Base-by-base conservation (phyloP, 768 basidiomycete species). In the Trametes sanguinea region DNA sequence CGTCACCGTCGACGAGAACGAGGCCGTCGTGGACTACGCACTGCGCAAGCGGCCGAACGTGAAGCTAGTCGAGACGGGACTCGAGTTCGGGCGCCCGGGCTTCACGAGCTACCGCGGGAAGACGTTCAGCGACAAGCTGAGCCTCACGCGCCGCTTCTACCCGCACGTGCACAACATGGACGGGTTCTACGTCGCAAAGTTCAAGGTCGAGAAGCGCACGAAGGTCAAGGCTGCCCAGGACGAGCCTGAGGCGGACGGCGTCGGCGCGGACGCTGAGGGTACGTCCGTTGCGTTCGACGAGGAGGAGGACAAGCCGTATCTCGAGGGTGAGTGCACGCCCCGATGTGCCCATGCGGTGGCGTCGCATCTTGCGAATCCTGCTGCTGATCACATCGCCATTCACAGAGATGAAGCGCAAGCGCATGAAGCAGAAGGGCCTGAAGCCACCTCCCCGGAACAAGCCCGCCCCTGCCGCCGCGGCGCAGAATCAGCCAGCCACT, bases 101-200 rank as follows among this genome's bases (percentile, higher is more conserved):
- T 98, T 89, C 76, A 91, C 88, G 35, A 85, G 83, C 62, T 98
- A 88, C 79, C 87, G 94, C 54, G 97, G 96, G 22, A 98, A 95
- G 82, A 83, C 76, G 33, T 98, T 98, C 77, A 81, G 87, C 72
- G 81, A 89, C 37, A 90, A 84, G 65, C 73, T 99, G 69, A 81
- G 78, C 64, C 75, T 96, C 65, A 97, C 97, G 17, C 80, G 94
- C 67, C 80, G 97, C 63, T 96, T 94, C 75, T 96, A 95, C 73
- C 92, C 95, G 14, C 95, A 98, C 75, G 95, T 97, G 68, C 95
- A 98, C 77, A 99, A 99, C 76, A 97, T 98, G 95, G 97, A 99
- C 73, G 97, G 97, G 5, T 99, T 99, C 83, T 99, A 84, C 74
- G 95, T 98, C 57, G 96, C 96, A 61, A 98, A 98, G 76, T 93